A percentile compares a stretch with the other conserved stretches of the same genome.
phyloP scores from a whole-genome alignment of 352 stramenopile genomes.

The Pythium folliculosum region DNA sequence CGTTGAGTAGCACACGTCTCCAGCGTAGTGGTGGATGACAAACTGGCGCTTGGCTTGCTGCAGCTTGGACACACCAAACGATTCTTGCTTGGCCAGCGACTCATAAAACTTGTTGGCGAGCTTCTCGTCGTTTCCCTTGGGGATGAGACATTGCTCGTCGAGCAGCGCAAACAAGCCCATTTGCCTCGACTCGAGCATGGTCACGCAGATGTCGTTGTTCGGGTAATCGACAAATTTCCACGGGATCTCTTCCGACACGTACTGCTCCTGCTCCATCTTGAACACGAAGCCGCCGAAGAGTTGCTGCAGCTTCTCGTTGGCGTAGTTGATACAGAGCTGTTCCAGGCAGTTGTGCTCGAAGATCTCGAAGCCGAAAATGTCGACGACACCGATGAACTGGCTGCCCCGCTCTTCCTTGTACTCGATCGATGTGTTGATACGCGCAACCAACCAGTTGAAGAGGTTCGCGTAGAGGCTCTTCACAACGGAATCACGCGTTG shows the following conservation, averaged over 20 bases:
- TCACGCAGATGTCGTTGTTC: constrained; percentile 84
- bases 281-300: constrained; percentile 83
- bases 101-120: constrained; percentile 87
- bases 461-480: constrained; percentile 89
- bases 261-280: constrained; percentile 85
- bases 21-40: constrained; percentile 87
- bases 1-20: constrained; percentile 80
- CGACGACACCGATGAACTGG: constrained; percentile 89
- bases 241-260: constrained; percentile 84
- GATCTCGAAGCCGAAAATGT: constrained; percentile 93
- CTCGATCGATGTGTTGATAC: constrained; percentile 92
- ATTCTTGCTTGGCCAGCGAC: constrained; percentile 54
- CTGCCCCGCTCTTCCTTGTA: constrained; percentile 66
- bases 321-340: constrained; percentile 89
- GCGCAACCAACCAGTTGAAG: constrained; percentile 94
- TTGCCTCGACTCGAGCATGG: constrained; percentile 71
- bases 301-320: constrained; percentile 89
- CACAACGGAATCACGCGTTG: constrained; percentile 82
- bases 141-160: constrained; percentile 87
- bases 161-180: constrained; percentile 83
- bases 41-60: constrained; percentile 84
- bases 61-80: constrained; percentile 71
- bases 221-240: constrained; percentile 89
- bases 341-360: constrained; percentile 92
- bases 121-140: constrained; percentile 80